phyloP scores from a whole-genome alignment of 2,329 filamentous ascomycete species.

The Scleromitrula shiraiana region DNA sequence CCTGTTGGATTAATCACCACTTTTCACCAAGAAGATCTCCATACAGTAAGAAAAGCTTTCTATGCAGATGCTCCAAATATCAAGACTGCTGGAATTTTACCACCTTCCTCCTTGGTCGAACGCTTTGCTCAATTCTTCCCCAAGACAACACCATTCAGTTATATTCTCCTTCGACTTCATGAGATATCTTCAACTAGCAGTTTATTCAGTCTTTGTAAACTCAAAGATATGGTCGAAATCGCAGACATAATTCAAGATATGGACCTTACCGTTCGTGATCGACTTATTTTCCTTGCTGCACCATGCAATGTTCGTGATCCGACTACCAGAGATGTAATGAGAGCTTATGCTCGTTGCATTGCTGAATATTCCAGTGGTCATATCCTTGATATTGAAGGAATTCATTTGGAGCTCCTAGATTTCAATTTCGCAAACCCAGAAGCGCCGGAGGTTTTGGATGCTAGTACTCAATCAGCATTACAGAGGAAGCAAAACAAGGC shows the following conservation, averaged over 20 bases:
- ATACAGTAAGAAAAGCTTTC: constrained; percentile 56
- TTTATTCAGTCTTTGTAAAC: constrained; percentile 62
- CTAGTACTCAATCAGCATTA: constrained; percentile 18
- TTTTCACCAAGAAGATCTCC: constrained; percentile 62
- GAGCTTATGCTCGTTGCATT: constrained; percentile 61
- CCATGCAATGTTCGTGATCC: constrained; percentile 53
- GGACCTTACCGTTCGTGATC: constrained; percentile 62
- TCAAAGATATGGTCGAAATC: constrained; percentile 53
- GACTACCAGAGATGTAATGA: constrained; percentile 43
- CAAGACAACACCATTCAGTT: constrained; percentile 70
- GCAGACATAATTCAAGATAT: constrained; percentile 69
- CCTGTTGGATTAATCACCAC: constrained; percentile 68
- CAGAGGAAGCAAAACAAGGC: constrained; percentile 24
- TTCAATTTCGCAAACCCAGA: constrained; percentile 46
- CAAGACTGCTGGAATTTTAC: constrained; percentile 62
- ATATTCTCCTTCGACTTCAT: constrained; percentile 68
- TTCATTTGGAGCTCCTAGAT: constrained; percentile 66
- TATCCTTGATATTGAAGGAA: constrained; percentile 62
- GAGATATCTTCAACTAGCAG: constrained; percentile 53
- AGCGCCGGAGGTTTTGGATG: constrained; percentile 14
- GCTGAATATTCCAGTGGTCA: constrained; percentile 64
- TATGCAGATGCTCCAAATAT: constrained; percentile 55
- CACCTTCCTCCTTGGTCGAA: constrained; percentile 63
- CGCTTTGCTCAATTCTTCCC: constrained; percentile 78
- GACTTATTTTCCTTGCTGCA: constrained; percentile 65